Base-by-base conservation (phyloP, 371 early-diverging fungal species). In the Apophysomyces ossiformis region DNA sequence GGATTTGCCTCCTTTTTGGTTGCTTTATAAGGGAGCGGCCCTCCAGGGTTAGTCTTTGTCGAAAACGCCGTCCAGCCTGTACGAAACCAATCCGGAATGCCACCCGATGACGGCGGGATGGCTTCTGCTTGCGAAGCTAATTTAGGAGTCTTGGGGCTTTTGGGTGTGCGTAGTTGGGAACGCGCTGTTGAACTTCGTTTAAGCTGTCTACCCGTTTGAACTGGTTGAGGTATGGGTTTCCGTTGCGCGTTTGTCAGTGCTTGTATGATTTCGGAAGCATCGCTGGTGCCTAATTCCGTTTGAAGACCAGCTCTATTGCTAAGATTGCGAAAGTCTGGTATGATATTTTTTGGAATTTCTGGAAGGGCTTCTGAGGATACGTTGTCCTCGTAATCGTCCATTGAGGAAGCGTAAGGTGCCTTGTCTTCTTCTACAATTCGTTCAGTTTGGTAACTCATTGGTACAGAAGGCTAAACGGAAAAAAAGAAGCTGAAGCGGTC, bases 51-150 rank as follows among this genome's bases (percentile, higher is more conserved):
- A 8, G 61, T 41, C 41, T 37, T 47, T 5, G 57, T 69, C 11
- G 75, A 74, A 54, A 76, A 66, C 1, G 81, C 68, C 15, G 74
- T 79, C 79, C 81, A 79, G 6, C 79, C 81, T 3, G 73, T 67
- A 1, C 72, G 70, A 61, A 76, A 82, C 73, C 74, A 79, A 13
- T 72, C 72, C 7, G 83, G 83, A 16, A 79, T 74, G 16, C 70
- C 66, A 0, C 64, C 46, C 13, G 36, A 58, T 15, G 67, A 37
- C 39, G 18, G 54, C 36, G 37, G n/a, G 1, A 41, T 46, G 7
- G 60, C 59, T 7, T 11, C 37, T 38, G 57, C 36, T 6, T 37
- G 44, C 18, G 71, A 67, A 5, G 64, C 2, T 2, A 26, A 54
- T 18, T 73, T 72, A 7, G 77, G 77, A 15, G 75, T 71, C 8